Percentiles rank a stretch among this genome's conserved stretches.
phyloP scores from a whole-genome alignment of 2,329 filamentous ascomycete genomes.

The Dactylonectria estremocensis region DNA sequence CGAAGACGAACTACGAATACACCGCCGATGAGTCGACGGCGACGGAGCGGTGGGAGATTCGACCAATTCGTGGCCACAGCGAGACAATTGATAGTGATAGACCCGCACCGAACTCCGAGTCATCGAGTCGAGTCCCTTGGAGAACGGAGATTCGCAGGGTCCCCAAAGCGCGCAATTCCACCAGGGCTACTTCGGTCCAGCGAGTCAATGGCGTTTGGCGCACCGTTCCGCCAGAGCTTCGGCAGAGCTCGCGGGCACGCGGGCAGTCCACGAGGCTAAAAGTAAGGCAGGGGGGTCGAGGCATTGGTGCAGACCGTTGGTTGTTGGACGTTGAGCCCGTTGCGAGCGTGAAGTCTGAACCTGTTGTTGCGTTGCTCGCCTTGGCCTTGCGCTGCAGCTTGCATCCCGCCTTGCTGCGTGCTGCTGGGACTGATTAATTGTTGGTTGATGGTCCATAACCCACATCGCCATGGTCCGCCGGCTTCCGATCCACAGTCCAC shows the following conservation, averaged over 20 bases:
- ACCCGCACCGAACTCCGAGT: slow-evolving; percentile 13
- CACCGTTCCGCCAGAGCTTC: slow-evolving; percentile 20
- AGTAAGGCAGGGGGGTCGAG: slow-evolving; percentile 41
- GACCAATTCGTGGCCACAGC: slow-evolving; percentile 20
- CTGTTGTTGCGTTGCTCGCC: slow-evolving; percentile 30
- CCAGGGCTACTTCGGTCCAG: slow-evolving; percentile 43
- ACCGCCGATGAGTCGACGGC: slow-evolving; percentile 10
- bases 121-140: slow-evolving; percentile 17
- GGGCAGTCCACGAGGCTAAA: slow-evolving; percentile 50
- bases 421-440: neutral
- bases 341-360: no score
- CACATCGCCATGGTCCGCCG: neutral
- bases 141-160: slow-evolving; percentile 44
- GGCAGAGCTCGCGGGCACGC: slow-evolving; percentile 39
- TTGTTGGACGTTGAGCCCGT: slow-evolving; percentile 42
- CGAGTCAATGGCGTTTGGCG: slow-evolving; percentile 35
- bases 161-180: slow-evolving; percentile 35
- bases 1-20: neutral
- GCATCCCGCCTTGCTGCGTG: slow-evolving; percentile 6
- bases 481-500: neutral
- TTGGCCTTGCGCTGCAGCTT: slow-evolving; percentile 23
- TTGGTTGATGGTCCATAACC: slow-evolving; percentile 9
- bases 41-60: slow-evolving; percentile 13
- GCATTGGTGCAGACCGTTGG: neutral
- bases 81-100: slow-evolving; percentile 22